Evolutionary conservation across 2,329 filamentous ascomycete genomes (phyloP).

Genomic region (Juglanconis oblonga): DNA sequence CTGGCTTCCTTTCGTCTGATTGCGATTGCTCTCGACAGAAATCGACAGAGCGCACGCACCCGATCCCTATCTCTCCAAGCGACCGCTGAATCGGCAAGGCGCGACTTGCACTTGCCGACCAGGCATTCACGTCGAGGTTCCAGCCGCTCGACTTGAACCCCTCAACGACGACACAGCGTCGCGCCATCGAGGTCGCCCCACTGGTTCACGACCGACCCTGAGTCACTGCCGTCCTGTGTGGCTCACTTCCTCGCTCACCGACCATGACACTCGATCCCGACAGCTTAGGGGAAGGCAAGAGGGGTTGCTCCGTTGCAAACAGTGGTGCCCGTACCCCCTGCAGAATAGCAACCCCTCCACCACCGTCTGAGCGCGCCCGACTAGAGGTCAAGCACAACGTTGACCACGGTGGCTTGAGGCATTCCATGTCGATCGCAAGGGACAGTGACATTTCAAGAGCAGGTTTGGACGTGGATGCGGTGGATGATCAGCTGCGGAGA

Average conservation of each 20-base stretch:
- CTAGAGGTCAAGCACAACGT: conserved; percentile 39
- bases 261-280: conserved; percentile 16
- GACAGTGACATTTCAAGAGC: conserved; percentile 34
- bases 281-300: conserved; percentile 5
- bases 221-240: background rate
- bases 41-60: too few species aligned
- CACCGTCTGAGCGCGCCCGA: conserved; percentile 39
- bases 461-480: conserved; percentile 46
- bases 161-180: background rate
- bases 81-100: background rate
- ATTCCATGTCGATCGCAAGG: conserved; percentile 32
- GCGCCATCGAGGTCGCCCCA: background rate
- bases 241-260: background rate
- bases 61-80: background rate
- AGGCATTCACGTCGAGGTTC: too few species aligned
- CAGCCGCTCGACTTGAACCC: background rate
- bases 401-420: conserved; percentile 33
- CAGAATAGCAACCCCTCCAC: conserved; percentile 24
- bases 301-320: conserved; percentile 13
- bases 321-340: conserved; percentile 21
- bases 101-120: background rate
- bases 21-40: background rate
- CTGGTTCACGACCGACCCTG: background rate
- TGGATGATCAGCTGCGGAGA: conserved; percentile 49
- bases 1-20: background rate